Base-by-base conservation (phyloP, 169 alveolate genomes). In the Miamiensis avidus region DNA sequence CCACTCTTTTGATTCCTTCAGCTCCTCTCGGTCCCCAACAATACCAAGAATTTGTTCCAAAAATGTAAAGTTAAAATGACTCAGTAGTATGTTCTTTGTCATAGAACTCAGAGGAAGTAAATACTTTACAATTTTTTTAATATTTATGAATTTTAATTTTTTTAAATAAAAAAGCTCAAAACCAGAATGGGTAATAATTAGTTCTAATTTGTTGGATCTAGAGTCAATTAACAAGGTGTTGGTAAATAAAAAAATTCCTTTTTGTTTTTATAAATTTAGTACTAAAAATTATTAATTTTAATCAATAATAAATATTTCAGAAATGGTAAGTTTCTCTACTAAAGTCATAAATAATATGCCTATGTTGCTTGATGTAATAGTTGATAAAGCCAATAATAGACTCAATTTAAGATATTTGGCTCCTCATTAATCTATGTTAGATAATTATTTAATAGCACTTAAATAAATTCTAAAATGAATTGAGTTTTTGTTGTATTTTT, bases 1-100 rank as follows among this genome's bases (percentile, higher is more conserved):
- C 89, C 29, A 93, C 89, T 25, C 77, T 94, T 26, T 76, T 90
- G 4, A 75, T 73, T 26, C 76, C 81, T 74, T 75, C 69, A 65
- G 90, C 31, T 31, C 25, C 64, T 31, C 64, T 81, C n/a, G 74
- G 0, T 4, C 31, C 65, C 49, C 64, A 79, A 65, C 25, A 49
- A 30, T 86, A 86, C 65, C 75, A 82, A 29, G 78, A 81, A 49
- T 86, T 34, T 32, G 26, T 82, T 0, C 74, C 74, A 31, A 75
- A 75, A 81, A 81, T 77, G 78, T 34, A 31, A 82, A 31, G 79
- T 75, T n/a, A 33, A 28, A 81, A 86, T 29, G 34, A 29, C 64
- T 49, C 69, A 11, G 4, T 49, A 4, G 4, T 11, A 20, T 49
- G 26, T 49, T 11, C 4, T 49, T 49, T 49, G 69, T 4, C 69